Evolutionary conservation across 2,329 filamentous ascomycete species (phyloP).

Genomic region (Clarireedia hainanense): DNA sequence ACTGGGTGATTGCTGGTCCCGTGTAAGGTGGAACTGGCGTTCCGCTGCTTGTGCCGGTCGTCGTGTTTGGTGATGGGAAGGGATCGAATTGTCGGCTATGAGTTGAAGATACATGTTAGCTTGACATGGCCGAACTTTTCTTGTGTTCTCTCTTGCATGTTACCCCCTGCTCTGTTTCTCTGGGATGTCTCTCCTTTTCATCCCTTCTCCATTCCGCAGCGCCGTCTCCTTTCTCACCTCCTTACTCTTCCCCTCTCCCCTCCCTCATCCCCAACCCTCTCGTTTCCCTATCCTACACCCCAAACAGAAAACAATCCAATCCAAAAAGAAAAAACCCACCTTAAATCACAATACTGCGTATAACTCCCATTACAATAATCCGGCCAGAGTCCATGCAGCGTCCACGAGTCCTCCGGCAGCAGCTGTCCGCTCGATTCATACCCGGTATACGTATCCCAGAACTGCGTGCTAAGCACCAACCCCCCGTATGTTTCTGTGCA

Average conservation of each 20-base stretch:
- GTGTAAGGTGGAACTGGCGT: constrained; percentile 49
- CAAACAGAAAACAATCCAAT: background rate
- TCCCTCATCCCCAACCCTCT: background rate
- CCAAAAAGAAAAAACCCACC: constrained; percentile 15
- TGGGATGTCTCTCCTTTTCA: too few species aligned
- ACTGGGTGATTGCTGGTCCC: constrained; percentile 49
- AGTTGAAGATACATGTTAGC: background rate
- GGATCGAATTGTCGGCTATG: constrained; percentile 55
- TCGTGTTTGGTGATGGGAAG: constrained; percentile 53
- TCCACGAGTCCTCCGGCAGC: constrained; percentile 49
- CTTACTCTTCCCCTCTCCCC: background rate
- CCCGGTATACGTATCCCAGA: constrained; percentile 58
- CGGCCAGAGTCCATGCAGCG: constrained; percentile 35
- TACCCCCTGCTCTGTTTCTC: too few species aligned
- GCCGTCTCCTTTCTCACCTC: background rate
- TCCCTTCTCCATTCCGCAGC: background rate
- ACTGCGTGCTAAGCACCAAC: constrained; percentile 53
- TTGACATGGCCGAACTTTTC: background rate
- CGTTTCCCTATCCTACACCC: background rate
- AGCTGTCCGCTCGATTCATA: constrained; percentile 49
- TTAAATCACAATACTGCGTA: constrained; percentile 60
- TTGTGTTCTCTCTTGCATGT: background rate
- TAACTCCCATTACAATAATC: constrained; percentile 49
- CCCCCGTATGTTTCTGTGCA: constrained; percentile 59
- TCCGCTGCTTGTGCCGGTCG: constrained; percentile 42